These are phyloP conservation scores for Nemania sp. DNA, from an alignment of 2,329 filamentous ascomycete genomes.

Conservation along the genomic window DNA sequence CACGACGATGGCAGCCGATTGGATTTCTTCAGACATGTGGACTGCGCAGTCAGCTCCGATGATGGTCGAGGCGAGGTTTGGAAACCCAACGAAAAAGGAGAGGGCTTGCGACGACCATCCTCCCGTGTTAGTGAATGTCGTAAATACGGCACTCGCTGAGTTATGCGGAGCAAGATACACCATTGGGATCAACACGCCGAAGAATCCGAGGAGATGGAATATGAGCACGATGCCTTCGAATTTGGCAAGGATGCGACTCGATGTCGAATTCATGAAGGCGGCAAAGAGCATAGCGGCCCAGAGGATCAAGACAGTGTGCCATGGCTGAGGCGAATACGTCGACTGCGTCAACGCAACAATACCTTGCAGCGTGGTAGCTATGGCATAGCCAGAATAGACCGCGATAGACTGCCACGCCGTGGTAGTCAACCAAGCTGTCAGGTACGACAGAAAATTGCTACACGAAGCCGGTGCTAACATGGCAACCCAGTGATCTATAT, in stretches of 20 bases:
- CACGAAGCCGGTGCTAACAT: conserved; percentile 32
- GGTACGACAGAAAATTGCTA: conserved; percentile 31
- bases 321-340: not conserved
- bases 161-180: conserved; percentile 39
- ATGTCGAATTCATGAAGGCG: conserved; percentile 4
- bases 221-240: conserved; percentile 46
- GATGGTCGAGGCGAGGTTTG: conserved; percentile 33
- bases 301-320: conserved; percentile 3
- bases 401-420: conserved; percentile 31
- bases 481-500: conserved; percentile 33
- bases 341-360: conserved; percentile 23
- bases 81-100: conserved; percentile 30
- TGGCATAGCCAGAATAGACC: conserved; percentile 24
- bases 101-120: conserved; percentile 50
- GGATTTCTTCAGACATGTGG: conserved; percentile 49
- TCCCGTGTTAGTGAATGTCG: conserved; percentile 51
- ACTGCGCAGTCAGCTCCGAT: conserved; percentile 45
- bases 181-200: conserved; percentile 37
- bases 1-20: conserved; percentile 47
- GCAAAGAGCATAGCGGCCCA: conserved; percentile 9
- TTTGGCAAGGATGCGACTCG: conserved; percentile 28
- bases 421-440: conserved; percentile 35
- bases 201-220: conserved; percentile 43
- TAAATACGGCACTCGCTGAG: conserved; percentile 47
- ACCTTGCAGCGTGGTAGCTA: conserved; percentile 32